Evolutionary conservation across 2,329 filamentous ascomycete genomes (phyloP).

Genomic region (Thelonectria blattea): DNA sequence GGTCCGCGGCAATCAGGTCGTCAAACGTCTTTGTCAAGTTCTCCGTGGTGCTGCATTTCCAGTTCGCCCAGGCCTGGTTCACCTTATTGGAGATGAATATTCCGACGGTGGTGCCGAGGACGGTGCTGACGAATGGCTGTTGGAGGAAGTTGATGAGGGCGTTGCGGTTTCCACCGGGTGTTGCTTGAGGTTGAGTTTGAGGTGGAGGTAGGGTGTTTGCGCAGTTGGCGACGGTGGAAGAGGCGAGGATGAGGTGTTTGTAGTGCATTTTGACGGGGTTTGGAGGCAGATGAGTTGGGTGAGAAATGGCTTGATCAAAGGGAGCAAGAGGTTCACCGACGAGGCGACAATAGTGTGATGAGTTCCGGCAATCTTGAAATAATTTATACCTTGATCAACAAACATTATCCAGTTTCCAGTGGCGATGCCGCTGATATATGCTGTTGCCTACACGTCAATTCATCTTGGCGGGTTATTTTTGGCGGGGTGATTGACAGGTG

Average conservation of each 20-base stretch:
- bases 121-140: too few relatives aligned
- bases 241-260: neutral
- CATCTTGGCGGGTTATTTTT: neutral
- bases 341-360: too few relatives aligned
- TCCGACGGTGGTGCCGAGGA: neutral
- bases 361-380: too few relatives aligned
- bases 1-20: neutral
- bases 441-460: neutral
- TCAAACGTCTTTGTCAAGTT: neutral
- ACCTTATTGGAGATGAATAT: neutral
- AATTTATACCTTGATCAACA: too few relatives aligned
- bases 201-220: too few relatives aligned
- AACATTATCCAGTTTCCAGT: neutral
- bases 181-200: too few relatives aligned
- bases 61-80: neutral
- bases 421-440: neutral
- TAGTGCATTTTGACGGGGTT: neutral
- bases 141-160: too few relatives aligned
- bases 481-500: neutral
- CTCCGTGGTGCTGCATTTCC: neutral
- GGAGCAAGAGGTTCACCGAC: too few relatives aligned
- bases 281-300: neutral
- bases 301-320: too few relatives aligned
- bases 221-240: neutral
- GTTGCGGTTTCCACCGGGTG: neutral